Evolutionary conservation across 352 stramenopile genomes (phyloP).

Genomic region (Globisporangium lucens): DNA sequence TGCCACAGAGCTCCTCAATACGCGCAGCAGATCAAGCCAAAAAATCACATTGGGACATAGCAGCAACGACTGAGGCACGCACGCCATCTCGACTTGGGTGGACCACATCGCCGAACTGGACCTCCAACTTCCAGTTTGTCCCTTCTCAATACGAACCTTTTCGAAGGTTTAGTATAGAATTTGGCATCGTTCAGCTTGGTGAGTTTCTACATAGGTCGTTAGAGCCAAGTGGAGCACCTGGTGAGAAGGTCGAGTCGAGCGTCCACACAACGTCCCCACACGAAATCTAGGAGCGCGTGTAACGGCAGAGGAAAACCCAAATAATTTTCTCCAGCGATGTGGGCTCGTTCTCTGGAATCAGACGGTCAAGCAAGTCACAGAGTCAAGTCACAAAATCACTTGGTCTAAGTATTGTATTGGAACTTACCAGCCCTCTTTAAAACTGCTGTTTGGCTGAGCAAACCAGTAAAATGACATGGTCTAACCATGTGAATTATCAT

Average conservation of each 20-base stretch:
- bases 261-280: too few relatives aligned
- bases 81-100: conserved; percentile 7
- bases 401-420: too few relatives aligned
- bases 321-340: conserved; percentile 6
- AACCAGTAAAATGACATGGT: too few relatives aligned
- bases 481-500: too few relatives aligned
- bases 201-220: neutral
- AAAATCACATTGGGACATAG: too few relatives aligned
- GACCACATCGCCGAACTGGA: conserved; percentile 10
- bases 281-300: neutral
- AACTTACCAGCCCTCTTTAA: too few relatives aligned
- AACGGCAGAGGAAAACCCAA: neutral
- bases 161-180: neutral
- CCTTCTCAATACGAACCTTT: conserved; percentile 6
- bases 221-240: neutral
- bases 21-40: too few relatives aligned
- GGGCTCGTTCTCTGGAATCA: conserved; percentile 11
- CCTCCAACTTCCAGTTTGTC: neutral
- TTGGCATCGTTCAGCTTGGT: neutral
- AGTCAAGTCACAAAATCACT: too few relatives aligned
- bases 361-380: neutral
- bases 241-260: neutral
- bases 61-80: neutral
- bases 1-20: too few relatives aligned
- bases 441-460: too few relatives aligned